Evolutionary conservation across 108 stramenopile species (phyloP).

Genomic region (Skeletonema potamos): DNA sequence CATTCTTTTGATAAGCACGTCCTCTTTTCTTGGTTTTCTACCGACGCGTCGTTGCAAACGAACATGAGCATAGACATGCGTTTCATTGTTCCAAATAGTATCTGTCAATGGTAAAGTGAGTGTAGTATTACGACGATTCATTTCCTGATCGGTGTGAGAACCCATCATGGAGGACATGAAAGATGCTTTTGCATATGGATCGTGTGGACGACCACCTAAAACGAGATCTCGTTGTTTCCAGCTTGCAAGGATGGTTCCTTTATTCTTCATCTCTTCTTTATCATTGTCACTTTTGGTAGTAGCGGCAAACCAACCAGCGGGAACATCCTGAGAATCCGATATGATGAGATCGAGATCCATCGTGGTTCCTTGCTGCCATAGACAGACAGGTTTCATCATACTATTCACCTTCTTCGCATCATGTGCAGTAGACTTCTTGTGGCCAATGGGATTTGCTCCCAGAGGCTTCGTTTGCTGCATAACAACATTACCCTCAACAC

Average conservation of each 20-base stretch:
- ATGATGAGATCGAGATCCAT: slow-evolving; percentile 49
- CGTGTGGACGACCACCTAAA: slow-evolving; percentile 5
- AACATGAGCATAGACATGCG: slow-evolving; percentile 50
- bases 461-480: slow-evolving; percentile 1
- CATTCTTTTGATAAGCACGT: slow-evolving; percentile 46
- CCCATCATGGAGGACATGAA: slow-evolving; percentile 1
- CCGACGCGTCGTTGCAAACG: slow-evolving; percentile 21
- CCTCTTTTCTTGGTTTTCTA: slow-evolving; percentile 23
- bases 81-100: slow-evolving; percentile 42
- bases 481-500: background rate
- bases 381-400: slow-evolving; percentile 24
- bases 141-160: slow-evolving; percentile 23
- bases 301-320: slow-evolving; percentile 21
- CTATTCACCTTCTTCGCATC: background rate
- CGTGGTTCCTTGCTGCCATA: slow-evolving; percentile 43
- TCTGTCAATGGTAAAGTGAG: slow-evolving; percentile 28
- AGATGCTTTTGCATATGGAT: background rate
- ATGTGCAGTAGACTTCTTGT: background rate
- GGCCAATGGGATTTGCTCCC: background rate
- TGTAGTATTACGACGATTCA: slow-evolving; percentile 41
- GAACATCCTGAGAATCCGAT: slow-evolving; percentile 30
- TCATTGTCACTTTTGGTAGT: background rate
- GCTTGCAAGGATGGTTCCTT: slow-evolving; percentile 21
- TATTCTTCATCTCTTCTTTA: background rate
- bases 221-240: slow-evolving; percentile 33